Evolutionary conservation across 139 green algal genomes (phyloP), one percentile per base, ranked within the genome.

Genomic region (Micractinium sp.): DNA sequence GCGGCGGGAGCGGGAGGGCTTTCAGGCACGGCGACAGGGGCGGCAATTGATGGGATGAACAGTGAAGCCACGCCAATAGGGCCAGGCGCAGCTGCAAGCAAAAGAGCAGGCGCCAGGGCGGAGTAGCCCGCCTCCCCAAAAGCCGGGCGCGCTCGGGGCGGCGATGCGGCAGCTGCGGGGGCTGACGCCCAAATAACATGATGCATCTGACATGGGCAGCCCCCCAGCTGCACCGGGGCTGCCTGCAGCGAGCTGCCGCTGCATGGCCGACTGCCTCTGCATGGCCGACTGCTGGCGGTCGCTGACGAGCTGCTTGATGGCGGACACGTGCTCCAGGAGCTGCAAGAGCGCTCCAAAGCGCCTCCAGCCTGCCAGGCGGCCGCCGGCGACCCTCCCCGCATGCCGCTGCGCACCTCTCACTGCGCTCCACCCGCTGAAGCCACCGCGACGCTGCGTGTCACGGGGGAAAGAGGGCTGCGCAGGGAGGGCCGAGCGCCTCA

Each of bases 351-450:
- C 74, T 53, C n/a, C 74, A 80, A 27, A 71, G 74, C 15, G 74
- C 74, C 47, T 56, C 7, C 47, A 16, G 47, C 47, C 47, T 9
- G 47, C 47, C 47, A 56, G 47, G 47, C 47, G 47, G 47, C 47
- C 47, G 47, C 47, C 47, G 47, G 47, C 47, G 47, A 56, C 47
- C 47, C 47, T 56, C 74, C 33, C 36, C 74, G 71, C 71, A 77
- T 77, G 71, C 71, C 61, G 80, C 16, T 19, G 60, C 81, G 20
- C 81, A 86, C 81, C 81, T 86, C 56, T 60, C 56, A 80, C 74
- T 47, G 74, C 74, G 47, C 33, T 29, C 33, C 33, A 80, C 33
- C 36, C 74, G 74, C 74, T 38, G 71, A 38, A 77, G 71, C 33
- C n/a, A 35, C 74, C 74, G 74, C 74, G 47, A 56, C 47, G 47